Evolutionary conservation across 345 rosid species (phyloP).

Genomic region (Crucihimalaya himalaica): DNA sequence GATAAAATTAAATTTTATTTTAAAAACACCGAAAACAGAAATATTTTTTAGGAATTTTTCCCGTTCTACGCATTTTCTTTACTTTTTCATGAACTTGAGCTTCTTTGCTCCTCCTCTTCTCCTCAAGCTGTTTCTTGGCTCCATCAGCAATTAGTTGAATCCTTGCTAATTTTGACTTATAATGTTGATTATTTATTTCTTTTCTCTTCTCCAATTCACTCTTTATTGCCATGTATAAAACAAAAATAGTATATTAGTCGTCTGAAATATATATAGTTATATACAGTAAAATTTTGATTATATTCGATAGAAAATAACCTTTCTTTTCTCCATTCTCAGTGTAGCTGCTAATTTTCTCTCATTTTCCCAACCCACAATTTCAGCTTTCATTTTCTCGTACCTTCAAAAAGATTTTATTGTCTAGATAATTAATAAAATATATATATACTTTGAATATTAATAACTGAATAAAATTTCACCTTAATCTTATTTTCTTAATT

Average conservation of each 20-base stretch:
- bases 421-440: not conserved
- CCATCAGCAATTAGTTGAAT: slow-evolving; percentile 54
- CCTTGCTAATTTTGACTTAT: slow-evolving; percentile 58
- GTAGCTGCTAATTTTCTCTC: slow-evolving; percentile 62
- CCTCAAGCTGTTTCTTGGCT: slow-evolving; percentile 64
- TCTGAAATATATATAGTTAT: not conserved
- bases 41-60: slow-evolving; percentile 46
- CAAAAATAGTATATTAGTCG: not conserved
- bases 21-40: slow-evolving; percentile 54
- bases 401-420: slow-evolving; percentile 41
- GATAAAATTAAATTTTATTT: not conserved
- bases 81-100: slow-evolving; percentile 53
- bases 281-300: not conserved
- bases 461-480: slow-evolving; percentile 40
- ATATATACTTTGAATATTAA: not conserved
- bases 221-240: slow-evolving; percentile 42
- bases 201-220: slow-evolving; percentile 62
- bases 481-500: slow-evolving; percentile 49
- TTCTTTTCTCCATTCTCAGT: slow-evolving; percentile 56
- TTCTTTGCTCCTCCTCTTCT: slow-evolving; percentile 59
- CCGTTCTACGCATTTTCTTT: slow-evolving; percentile 46
- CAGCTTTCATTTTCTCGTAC: slow-evolving; percentile 61
- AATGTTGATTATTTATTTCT: slow-evolving; percentile 47
- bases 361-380: slow-evolving; percentile 68
- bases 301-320: slow-evolving; percentile 43